phyloP scores from a whole-genome alignment of 139 green algal genomes.

The Penium margaritaceum region DNA sequence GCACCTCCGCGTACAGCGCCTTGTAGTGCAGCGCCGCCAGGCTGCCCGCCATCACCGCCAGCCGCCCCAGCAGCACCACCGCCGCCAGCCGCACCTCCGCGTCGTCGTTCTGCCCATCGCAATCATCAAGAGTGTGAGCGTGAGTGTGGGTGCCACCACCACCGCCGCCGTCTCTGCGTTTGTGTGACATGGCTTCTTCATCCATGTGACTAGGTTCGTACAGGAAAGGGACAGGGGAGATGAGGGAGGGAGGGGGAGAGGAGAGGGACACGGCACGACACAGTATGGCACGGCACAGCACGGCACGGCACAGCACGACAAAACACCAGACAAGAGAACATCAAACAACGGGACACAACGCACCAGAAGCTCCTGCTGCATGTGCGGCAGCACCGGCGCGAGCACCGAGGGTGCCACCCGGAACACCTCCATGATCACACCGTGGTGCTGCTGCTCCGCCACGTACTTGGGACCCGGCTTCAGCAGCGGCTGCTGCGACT shows the following conservation, averaged over 20 bases:
- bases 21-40: constrained; percentile 47
- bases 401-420: constrained; percentile 57
- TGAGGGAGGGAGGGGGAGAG: background rate
- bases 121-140: too few species aligned
- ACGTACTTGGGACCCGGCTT: constrained; percentile 16
- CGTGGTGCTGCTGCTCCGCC: constrained; percentile 48
- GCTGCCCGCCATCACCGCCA: constrained; percentile 50
- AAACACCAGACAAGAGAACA: background rate
- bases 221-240: background rate
- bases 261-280: background rate
- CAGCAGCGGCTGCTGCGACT: constrained; percentile 54
- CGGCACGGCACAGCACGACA: background rate
- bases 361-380: constrained; percentile 55
- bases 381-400: constrained; percentile 62
- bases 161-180: too few species aligned
- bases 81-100: constrained; percentile 52
- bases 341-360: background rate
- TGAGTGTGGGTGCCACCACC: too few species aligned
- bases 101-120: constrained; percentile 35
- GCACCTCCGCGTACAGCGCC: constrained; percentile 38
- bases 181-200: too few species aligned
- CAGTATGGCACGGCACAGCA: background rate
- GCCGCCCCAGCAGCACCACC: constrained; percentile 53
- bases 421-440: constrained; percentile 61
- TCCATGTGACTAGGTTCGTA: too few species aligned